Base-by-base conservation (phyloP, 768 basidiomycete species). In the Cyathus striatus region DNA sequence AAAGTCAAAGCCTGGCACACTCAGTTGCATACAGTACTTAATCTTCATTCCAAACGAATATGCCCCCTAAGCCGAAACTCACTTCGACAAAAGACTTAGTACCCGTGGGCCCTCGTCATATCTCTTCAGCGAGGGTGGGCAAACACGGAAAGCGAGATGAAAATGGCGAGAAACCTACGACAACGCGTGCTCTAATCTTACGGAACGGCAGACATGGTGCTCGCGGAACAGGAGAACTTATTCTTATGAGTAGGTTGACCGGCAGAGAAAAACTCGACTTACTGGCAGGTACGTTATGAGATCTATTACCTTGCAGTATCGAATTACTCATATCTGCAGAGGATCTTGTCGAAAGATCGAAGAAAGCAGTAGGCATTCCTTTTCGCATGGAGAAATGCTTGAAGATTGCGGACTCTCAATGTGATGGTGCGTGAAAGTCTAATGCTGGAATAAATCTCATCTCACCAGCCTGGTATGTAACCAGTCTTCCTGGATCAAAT, bases 231-330 rank as follows among this genome's bases (percentile, higher is more conserved):
- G 86, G 86, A 14, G 86, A 88, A 60, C 16, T 88, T 35, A 58
- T 81, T 37, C 60, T 75, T 36, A 66, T 69, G 41, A 73, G 65
- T 20, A 84, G 73, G 55, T 75, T 87, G 48, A 80, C 73, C 38
- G 89, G 89, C 1, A 73, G 84, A 53, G 88, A 90, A 61, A 90
- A 90, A 54, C 69, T 91, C 23, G 86, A 88, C 58, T 70, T 90
- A 20, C 64, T 90, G 23, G 85, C 85, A 51, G 86, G 89, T 86
- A 55, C 45, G 66, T 61, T 24, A n/a, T 37, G 20, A 27, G 36
- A 41, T 32, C 27, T 23, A 40, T 41, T 49, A 20, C 26, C 27
- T 43, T 45, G 12, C 25, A 22, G 16, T 23, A 40, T 46, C 47
- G n/a, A 55, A 35, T 33, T 49, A 46, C 45, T 45, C 51, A 35